Base-by-base conservation (phyloP, 2,329 filamentous ascomycete genomes). In the Neophaeococcomyces mojaviensis region DNA sequence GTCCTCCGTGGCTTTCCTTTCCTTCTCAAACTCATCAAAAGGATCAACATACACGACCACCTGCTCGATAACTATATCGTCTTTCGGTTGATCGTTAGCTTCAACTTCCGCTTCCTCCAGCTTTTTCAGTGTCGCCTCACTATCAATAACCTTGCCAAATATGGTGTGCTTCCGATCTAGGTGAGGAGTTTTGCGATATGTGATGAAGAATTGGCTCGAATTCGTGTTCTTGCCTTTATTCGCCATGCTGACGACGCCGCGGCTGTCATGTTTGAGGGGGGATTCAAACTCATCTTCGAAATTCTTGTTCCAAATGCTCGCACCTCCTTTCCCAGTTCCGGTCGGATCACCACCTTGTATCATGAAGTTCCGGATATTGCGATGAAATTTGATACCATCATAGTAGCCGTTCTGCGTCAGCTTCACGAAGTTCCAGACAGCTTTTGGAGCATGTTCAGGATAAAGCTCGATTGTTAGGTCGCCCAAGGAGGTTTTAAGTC, bases 221-320 rank as follows among this genome's bases (percentile, higher is more conserved):
- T 98, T 98, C 18, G 90, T 97, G 61, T 96, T 90, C 61, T 96
- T 96, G 48, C 92, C 92, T 63, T 98, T 98, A 67, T 98, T 98
- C 33, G 92, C 92, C 92, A 98, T 98, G 55, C 84, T 88, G 20
- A 94, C 61, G 1, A 89, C 78, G 10, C 92, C 92, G 22, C 89
- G 75, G 0, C 75, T 69, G 59, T 88, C 84, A 59, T 98, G 92
- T n/a, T 82, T 84, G 33, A 88, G 66, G 0, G 90, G 88, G 0
- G 89, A 88, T 13, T 96, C 88, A 52, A 97, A 84, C 62, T 98
- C 92, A 63, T 98, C 92, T 44, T 84, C 76, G 59, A 98, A 98
- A 50, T 88, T 86, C 66, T 94, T 94, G 48, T 86, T 86, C 92
- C 92, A 98, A 49, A 94, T 81, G 59, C 86, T 94, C 39, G 81